Conservation (phyloP, 2,329 filamentous ascomycete genomes). For the Cladosporium halotolerans region DNA sequence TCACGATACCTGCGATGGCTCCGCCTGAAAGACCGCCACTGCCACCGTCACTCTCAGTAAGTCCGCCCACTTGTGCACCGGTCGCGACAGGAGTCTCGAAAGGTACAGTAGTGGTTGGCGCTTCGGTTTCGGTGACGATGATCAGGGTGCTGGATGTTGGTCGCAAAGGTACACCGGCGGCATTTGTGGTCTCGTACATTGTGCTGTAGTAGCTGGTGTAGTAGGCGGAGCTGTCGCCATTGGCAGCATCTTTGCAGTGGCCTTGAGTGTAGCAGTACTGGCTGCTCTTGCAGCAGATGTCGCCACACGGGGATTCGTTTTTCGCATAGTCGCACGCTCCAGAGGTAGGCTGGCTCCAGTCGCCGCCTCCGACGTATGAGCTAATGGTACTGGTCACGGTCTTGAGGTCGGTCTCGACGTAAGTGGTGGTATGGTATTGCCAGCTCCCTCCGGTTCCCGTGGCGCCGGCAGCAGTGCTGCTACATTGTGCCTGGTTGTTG, state of each 20-base stretch:
- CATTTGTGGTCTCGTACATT: slow-evolving; percentile 43
- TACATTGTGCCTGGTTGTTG: slow-evolving; percentile 44
- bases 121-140: slow-evolving; percentile 43
- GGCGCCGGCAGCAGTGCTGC: slow-evolving; percentile 18
- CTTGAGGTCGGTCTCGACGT: slow-evolving; percentile 48
- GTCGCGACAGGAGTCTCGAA: slow-evolving; percentile 50
- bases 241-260: slow-evolving; percentile 53
- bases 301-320: slow-evolving; percentile 56
- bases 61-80: slow-evolving; percentile 40
- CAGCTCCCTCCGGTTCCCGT: slow-evolving; percentile 40
- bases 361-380: slow-evolving; percentile 31
- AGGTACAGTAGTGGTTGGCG: slow-evolving; percentile 42
- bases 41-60: slow-evolving; percentile 24
- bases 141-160: slow-evolving; percentile 51
- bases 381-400: slow-evolving; percentile 50
- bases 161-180: slow-evolving; percentile 48
- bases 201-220: slow-evolving; percentile 44
- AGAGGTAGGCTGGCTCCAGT: slow-evolving; percentile 21
- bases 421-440: slow-evolving; percentile 54
- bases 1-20: slow-evolving; percentile 75
- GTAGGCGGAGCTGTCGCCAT: slow-evolving; percentile 38
- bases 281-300: slow-evolving; percentile 62
- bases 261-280: slow-evolving; percentile 56
- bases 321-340: slow-evolving; percentile 41
- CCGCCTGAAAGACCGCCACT: slow-evolving; percentile 54